A percentile compares a stretch with the other conserved stretches of the same genome.
phyloP scores from a whole-genome alignment of 495 filamentous ascomycete genomes.

The Tuber indicum region DNA sequence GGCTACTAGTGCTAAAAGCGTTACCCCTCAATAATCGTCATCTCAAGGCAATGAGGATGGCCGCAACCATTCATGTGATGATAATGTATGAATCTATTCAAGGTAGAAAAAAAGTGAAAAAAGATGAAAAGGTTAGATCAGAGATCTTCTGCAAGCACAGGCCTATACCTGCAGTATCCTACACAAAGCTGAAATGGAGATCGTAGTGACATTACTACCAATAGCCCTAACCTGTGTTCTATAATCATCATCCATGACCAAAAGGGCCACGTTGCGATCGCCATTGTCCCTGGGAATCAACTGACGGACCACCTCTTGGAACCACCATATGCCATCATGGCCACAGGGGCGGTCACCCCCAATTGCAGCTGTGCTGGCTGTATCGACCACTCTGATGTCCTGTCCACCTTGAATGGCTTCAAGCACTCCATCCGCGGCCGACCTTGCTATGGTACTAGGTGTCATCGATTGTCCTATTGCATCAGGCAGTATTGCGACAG shows the following conservation, averaged over 20 bases:
- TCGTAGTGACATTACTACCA: background rate
- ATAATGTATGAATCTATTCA: no score
- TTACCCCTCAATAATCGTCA: no score
- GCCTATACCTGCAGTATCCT: background rate
- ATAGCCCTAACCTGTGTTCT: background rate
- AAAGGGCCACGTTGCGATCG: background rate
- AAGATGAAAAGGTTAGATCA: no score
- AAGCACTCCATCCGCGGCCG: background rate
- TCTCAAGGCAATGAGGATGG: no score
- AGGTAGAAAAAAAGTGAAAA: no score
- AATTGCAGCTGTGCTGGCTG: background rate
- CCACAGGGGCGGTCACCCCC: background rate
- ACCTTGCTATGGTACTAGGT: background rate
- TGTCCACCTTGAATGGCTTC: background rate
- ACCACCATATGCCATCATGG: background rate
- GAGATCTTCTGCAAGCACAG: background rate
- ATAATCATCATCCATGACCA: background rate
- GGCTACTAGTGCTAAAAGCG: no score
- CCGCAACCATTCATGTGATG: no score
- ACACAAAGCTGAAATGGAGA: background rate
- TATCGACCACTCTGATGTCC: background rate
- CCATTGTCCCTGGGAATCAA: background rate
- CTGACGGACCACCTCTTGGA: background rate
- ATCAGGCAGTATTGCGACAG: background rate
- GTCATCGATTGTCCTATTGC: background rate